A percentile compares a stretch with the other conserved stretches of the same genome.
phyloP scores from a whole-genome alignment of 257 asterid genomes.

The Rehmannia glutinosa region DNA sequence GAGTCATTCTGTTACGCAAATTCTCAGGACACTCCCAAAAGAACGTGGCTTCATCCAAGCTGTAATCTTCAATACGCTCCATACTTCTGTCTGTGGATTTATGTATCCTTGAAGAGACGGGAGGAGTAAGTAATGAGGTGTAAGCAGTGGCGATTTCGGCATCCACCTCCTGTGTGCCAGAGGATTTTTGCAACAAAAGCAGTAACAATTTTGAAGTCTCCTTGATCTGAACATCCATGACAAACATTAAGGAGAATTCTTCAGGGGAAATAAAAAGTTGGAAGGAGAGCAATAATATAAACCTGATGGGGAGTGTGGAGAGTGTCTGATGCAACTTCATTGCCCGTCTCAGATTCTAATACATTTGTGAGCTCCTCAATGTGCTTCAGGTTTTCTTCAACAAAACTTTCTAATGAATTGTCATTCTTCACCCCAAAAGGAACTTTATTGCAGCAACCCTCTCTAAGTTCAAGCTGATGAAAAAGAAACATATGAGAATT shows the following conservation, averaged over 20 bases:
- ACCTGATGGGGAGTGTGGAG: conserved; percentile 37
- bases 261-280: not conserved
- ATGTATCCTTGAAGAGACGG: conserved; percentile 50
- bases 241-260: conserved; percentile 2
- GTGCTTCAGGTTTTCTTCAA: conserved; percentile 56
- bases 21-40: conserved; percentile 95
- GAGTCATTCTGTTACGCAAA: conserved; percentile 73
- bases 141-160: conserved; percentile 32
- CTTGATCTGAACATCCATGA: conserved; percentile 48
- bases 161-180: conserved; percentile 41
- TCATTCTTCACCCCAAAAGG: conserved; percentile 50
- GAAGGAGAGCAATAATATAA: conserved; percentile 1
- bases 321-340: conserved; percentile 21
- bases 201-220: conserved; percentile 37
- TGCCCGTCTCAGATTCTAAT: conserved; percentile 42
- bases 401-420: conserved; percentile 28
- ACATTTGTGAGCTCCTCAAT: conserved; percentile 46
- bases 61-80: conserved; percentile 49
- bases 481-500: conserved; percentile 23
- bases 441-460: conserved; percentile 59
- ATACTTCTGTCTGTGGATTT: conserved; percentile 42
- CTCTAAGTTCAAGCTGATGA: conserved; percentile 56
- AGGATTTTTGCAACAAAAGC: conserved; percentile 52
- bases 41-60: conserved; percentile 54
- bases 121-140: conserved; percentile 29